These are phyloP conservation scores for Sisymbrium altissimum DNA, from an alignment of 345 rosid genomes.

Conservation along the genomic window DNA sequence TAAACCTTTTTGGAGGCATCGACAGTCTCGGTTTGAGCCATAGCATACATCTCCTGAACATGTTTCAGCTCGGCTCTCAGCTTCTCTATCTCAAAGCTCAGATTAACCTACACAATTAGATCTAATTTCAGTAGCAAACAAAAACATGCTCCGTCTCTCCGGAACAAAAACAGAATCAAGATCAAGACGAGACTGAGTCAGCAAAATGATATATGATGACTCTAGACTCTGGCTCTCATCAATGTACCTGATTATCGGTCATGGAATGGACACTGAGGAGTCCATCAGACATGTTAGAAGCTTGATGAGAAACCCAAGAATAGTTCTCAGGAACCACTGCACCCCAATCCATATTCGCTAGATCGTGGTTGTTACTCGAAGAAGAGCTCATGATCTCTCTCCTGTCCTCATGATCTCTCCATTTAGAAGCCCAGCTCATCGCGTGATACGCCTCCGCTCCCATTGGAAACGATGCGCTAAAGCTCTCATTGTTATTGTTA, in stretches of 20 bases:
- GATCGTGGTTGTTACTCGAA: constrained; percentile 39
- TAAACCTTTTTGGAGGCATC: constrained; percentile 79
- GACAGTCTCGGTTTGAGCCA: constrained; percentile 70
- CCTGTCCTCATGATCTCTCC: constrained; percentile 43
- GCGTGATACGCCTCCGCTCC: constrained; percentile 30
- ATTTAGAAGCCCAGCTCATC: constrained; percentile 31
- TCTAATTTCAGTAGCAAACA: background rate
- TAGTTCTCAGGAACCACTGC: constrained; percentile 42
- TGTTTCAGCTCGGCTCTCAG: constrained; percentile 81
- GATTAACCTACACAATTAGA: constrained; percentile 43
- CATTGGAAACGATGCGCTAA: constrained; percentile 32
- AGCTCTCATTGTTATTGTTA: constrained; percentile 21
- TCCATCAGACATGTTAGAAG: constrained; percentile 50
- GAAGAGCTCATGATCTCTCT: constrained; percentile 38
- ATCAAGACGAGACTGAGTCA: background rate
- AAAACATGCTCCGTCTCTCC: background rate
- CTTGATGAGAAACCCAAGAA: constrained; percentile 51
- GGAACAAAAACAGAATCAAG: background rate
- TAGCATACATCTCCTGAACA: constrained; percentile 67
- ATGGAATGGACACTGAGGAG: constrained; percentile 38
- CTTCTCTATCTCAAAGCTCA: constrained; percentile 84
- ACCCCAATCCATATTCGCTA: constrained; percentile 36
- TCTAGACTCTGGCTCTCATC: background rate
- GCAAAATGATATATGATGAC: background rate
- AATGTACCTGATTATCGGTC: constrained; percentile 49